Conservation (phyloP, 352 stramenopile genomes). For the Ophiocytium majus region DNA sequence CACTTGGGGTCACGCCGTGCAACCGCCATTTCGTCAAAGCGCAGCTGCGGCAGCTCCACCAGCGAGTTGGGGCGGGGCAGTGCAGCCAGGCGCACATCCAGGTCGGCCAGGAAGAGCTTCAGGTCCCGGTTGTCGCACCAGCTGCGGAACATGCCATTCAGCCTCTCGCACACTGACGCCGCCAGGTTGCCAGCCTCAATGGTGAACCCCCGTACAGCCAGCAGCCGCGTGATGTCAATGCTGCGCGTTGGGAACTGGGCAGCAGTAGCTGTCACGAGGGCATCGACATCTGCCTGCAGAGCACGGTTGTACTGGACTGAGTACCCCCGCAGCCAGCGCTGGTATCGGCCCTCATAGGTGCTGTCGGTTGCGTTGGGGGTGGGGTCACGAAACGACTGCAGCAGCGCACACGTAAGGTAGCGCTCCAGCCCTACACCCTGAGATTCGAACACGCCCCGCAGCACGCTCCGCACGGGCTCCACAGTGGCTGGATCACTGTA, state of each 20-base stretch:
- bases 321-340: neutral
- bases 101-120: neutral
- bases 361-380: neutral
- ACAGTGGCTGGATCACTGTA: neutral
- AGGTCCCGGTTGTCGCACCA: neutral
- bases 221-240: neutral
- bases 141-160: neutral
- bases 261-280: neutral
- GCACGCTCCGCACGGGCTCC: neutral
- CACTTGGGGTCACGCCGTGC: neutral
- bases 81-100: neutral
- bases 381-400: neutral
- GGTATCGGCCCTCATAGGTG: neutral
- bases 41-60: neutral
- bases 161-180: neutral
- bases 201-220: neutral
- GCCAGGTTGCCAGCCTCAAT: neutral
- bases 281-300: neutral
- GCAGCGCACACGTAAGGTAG: neutral
- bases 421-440: neutral
- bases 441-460: neutral
- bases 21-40: neutral
- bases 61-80: neutral
- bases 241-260: neutral
- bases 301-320: neutral